phyloP scores from a whole-genome alignment of 2,329 filamentous ascomycete species.

The Dichotomopilus funicola region DNA sequence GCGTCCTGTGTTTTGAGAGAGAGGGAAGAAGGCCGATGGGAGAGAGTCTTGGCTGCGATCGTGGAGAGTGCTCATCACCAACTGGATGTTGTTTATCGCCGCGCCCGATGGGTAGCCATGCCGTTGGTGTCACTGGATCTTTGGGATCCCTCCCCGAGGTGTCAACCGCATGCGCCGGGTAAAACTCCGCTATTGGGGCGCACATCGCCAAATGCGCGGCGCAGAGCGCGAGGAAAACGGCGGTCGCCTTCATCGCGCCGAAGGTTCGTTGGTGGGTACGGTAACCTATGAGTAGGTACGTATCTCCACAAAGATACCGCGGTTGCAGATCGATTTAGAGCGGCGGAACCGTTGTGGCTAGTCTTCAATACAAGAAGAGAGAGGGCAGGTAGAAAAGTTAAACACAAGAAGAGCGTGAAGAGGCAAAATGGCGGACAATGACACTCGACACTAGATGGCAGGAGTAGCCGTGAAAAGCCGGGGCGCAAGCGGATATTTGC shows the following conservation, averaged over 20 bases:
- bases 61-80: not conserved
- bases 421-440: too few relatives aligned
- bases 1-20: slow-evolving; percentile 6
- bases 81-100: not conserved
- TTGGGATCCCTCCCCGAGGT: not conserved
- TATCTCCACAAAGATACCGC: too few relatives aligned
- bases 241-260: slow-evolving; percentile 16
- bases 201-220: slow-evolving; percentile 14
- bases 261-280: not conserved
- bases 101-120: not conserved
- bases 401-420: too few relatives aligned
- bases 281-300: too few relatives aligned
- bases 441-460: too few relatives aligned
- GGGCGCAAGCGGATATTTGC: too few relatives aligned
- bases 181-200: slow-evolving; percentile 9
- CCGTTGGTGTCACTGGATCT: not conserved
- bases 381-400: too few relatives aligned
- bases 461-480: too few relatives aligned
- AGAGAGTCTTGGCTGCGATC: not conserved
- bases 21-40: not conserved
- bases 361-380: too few relatives aligned
- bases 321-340: too few relatives aligned
- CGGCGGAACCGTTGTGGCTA: too few relatives aligned
- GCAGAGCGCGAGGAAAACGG: slow-evolving; percentile 14
- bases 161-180: not conserved